These are phyloP conservation scores for Elsinoe arachidis DNA, from an alignment of 2,329 filamentous ascomycete species.

Conservation along the genomic window DNA sequence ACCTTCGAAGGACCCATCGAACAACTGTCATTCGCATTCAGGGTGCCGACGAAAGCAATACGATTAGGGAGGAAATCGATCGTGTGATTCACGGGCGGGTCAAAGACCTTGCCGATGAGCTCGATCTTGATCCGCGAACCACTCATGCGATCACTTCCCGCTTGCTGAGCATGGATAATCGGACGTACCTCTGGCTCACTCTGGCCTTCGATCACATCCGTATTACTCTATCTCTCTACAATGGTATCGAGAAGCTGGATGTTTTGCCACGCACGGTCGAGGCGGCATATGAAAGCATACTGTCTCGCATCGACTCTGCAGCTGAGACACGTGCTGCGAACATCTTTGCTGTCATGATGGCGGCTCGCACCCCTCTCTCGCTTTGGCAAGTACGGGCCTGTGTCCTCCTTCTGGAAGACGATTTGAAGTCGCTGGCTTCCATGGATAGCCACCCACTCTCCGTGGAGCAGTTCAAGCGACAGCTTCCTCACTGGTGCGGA, in stretches of 20 bases:
- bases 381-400: constrained; percentile 20
- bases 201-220: constrained; percentile 20
- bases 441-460: neutral
- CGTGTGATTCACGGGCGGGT: constrained; percentile 5
- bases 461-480: neutral
- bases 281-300: constrained; percentile 24
- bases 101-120: neutral
- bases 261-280: constrained; percentile 21
- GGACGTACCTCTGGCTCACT: constrained; percentile 27
- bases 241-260: constrained; percentile 16
- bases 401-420: no score
- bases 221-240: constrained; percentile 10
- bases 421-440: no score
- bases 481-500: constrained; percentile 19
- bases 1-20: neutral
- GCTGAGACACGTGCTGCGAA: constrained; percentile 1
- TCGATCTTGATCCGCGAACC: neutral
- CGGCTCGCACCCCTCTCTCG: no score
- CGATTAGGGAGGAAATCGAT: constrained; percentile 15
- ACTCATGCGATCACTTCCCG: neutral
- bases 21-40: constrained; percentile 9
- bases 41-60: constrained; percentile 16
- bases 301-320: constrained; percentile 9
- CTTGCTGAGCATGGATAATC: constrained; percentile 19
- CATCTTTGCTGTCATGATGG: constrained; percentile 23